Conservation (phyloP, 495 filamentous ascomycete genomes). For the Sabuloglossum arenarium region DNA sequence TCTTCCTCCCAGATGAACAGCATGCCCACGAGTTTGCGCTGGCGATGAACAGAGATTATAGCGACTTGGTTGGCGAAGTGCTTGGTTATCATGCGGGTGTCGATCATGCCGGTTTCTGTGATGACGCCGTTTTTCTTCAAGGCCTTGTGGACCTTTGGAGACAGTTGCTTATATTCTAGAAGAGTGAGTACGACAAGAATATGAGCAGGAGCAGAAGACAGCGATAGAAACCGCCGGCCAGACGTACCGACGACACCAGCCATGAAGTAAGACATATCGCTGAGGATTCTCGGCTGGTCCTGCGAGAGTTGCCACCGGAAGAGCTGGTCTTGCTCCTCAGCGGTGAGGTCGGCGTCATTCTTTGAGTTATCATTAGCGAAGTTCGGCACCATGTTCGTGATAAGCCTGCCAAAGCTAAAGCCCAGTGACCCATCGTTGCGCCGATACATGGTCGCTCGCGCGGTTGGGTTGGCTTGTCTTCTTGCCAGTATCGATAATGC, state of each 20-base stretch:
- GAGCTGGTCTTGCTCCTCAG: constrained; percentile 11
- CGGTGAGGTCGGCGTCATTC: constrained; percentile 8
- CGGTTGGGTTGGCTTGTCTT: no score
- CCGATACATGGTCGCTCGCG: no score
- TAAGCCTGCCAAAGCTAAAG: background rate
- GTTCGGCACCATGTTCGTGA: constrained; percentile 8
- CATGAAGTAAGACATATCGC: constrained; percentile 8
- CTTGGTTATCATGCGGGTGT: constrained; percentile 11
- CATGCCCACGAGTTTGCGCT: constrained; percentile 15
- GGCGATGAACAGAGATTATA: constrained; percentile 11
- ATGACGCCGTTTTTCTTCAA: constrained; percentile 12
- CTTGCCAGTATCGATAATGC: no score
- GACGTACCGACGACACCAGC: constrained; percentile 8
- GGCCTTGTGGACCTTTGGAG: constrained; percentile 9
- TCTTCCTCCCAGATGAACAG: constrained; percentile 20
- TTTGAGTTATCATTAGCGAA: background rate
- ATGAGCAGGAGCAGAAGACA: background rate
- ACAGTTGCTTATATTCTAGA: constrained; percentile 3
- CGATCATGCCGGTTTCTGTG: constrained; percentile 5
- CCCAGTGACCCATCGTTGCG: background rate
- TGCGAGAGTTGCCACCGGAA: constrained; percentile 12
- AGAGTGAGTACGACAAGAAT: no score
- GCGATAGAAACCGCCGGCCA: background rate
- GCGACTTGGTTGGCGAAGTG: constrained; percentile 12
- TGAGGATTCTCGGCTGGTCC: constrained; percentile 10